Conservation (phyloP, 371 early-diverging fungal species). For the Thermomucor indicae-seudaticae region DNA sequence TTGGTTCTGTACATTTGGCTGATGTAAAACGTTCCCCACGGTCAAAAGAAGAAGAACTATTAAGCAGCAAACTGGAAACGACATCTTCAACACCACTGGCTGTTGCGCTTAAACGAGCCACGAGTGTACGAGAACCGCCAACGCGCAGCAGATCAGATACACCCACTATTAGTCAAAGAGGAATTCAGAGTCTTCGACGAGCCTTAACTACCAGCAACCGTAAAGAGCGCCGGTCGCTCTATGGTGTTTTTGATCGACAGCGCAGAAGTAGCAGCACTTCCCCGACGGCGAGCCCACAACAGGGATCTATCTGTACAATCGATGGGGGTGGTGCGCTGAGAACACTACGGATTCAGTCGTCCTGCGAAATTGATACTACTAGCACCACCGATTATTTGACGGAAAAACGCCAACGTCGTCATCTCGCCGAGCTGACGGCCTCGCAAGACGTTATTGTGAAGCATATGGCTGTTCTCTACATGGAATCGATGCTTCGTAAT, state of each 20-base stretch:
- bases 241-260: background rate
- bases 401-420: background rate
- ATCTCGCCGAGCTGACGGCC: constrained; percentile 49
- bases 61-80: too few species aligned
- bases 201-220: background rate
- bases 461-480: constrained; percentile 58
- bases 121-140: too few species aligned
- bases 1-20: constrained; percentile 6
- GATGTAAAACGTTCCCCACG: too few species aligned
- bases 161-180: too few species aligned
- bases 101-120: background rate
- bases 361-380: background rate
- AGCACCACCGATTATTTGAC: background rate
- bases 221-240: background rate
- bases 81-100: too few species aligned
- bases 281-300: too few species aligned
- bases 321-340: too few species aligned
- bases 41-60: too few species aligned
- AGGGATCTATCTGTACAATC: too few species aligned
- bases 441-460: constrained; percentile 69
- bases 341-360: too few species aligned
- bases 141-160: too few species aligned
- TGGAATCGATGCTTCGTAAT: background rate
- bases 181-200: background rate
- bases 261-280: background rate